These are phyloP conservation scores for Apiotrichum domesticum DNA, from an alignment of 1,284 basidiomycete genomes.

Conservation along the genomic window DNA sequence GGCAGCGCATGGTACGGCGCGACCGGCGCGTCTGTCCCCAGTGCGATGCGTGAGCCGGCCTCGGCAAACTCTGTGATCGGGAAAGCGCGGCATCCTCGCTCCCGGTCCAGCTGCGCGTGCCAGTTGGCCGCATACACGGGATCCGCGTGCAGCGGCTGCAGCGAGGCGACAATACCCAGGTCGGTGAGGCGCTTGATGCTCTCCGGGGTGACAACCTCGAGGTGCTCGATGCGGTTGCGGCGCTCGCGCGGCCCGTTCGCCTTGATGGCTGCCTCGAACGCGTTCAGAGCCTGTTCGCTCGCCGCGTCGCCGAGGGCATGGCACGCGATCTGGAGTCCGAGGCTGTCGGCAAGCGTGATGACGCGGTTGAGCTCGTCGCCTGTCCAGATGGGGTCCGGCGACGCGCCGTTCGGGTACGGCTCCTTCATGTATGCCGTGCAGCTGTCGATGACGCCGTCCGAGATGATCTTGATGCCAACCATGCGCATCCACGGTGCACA, in stretches of 20 bases:
- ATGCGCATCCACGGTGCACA: constrained; percentile 21
- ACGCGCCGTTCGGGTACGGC: constrained; percentile 22
- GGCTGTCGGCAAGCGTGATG: constrained; percentile 22
- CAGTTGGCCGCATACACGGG: constrained; percentile 25
- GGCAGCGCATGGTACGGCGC: constrained; percentile 26
- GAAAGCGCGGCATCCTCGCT: constrained; percentile 25
- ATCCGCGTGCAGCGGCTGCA: constrained; percentile 34
- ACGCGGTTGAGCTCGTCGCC: constrained; percentile 18
- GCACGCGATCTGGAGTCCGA: constrained; percentile 27
- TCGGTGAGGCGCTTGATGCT: constrained; percentile 20
- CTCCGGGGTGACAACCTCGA: constrained; percentile 23
- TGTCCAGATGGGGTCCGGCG: constrained; percentile 28
- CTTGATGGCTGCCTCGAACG: constrained; percentile 20
- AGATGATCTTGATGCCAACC: constrained; percentile 34
- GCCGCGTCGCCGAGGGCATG: constrained; percentile 36
- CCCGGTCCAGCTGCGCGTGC: constrained; percentile 21
- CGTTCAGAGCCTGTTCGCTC: constrained; percentile 25
- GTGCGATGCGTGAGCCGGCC: constrained; percentile 17
- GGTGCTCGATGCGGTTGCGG: constrained; percentile 31
- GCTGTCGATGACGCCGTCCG: constrained; percentile 30
- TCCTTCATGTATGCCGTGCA: constrained; percentile 31
- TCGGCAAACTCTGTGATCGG: constrained; percentile 26
- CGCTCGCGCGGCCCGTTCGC: constrained; percentile 17
- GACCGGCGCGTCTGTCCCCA: constrained; percentile 30
- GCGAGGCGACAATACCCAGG: constrained; percentile 24